Evolutionary conservation across 352 stramenopile species (phyloP).

Genomic region (Pythium utonaiense): DNA sequence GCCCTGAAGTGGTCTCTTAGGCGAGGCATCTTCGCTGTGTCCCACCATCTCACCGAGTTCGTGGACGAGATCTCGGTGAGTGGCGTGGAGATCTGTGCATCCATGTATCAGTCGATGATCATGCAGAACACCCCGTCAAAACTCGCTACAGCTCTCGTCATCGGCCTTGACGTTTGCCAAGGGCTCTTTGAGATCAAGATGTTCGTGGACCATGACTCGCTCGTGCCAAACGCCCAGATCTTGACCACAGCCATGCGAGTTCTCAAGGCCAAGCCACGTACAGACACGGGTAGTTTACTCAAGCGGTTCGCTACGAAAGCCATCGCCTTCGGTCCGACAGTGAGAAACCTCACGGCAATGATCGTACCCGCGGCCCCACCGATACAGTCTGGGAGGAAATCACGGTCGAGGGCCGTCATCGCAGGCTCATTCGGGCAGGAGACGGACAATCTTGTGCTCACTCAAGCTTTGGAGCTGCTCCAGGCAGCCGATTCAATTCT

Average conservation of each 20-base stretch:
- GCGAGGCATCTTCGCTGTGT: neutral
- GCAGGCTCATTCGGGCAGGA: neutral
- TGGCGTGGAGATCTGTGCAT: constrained; percentile 18
- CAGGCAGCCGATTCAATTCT: constrained; percentile 16
- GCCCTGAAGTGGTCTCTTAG: neutral
- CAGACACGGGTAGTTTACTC: neutral
- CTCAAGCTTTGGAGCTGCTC: constrained; percentile 4
- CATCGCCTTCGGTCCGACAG: neutral
- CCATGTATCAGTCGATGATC: constrained; percentile 25
- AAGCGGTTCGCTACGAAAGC: neutral
- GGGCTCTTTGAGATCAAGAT: constrained; percentile 6
- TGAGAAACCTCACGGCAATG: neutral
- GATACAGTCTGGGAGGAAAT: neutral
- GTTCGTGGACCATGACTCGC: constrained; percentile 10
- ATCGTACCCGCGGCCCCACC: neutral
- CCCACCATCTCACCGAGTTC: constrained; percentile 7
- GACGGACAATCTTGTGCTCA: neutral
- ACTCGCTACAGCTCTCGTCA: constrained; percentile 4
- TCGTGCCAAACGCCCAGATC: constrained; percentile 1
- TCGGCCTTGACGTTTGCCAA: constrained; percentile 13
- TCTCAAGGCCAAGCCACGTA: neutral
- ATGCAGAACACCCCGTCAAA: constrained; percentile 19
- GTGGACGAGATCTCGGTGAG: constrained; percentile 14
- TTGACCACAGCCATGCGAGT: neutral
- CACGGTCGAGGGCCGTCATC: neutral